Evolutionary conservation across 192 early-diverging fungal species (phyloP), one percentile per base, ranked within the genome.

Genomic region (Coemansia sp.): DNA sequence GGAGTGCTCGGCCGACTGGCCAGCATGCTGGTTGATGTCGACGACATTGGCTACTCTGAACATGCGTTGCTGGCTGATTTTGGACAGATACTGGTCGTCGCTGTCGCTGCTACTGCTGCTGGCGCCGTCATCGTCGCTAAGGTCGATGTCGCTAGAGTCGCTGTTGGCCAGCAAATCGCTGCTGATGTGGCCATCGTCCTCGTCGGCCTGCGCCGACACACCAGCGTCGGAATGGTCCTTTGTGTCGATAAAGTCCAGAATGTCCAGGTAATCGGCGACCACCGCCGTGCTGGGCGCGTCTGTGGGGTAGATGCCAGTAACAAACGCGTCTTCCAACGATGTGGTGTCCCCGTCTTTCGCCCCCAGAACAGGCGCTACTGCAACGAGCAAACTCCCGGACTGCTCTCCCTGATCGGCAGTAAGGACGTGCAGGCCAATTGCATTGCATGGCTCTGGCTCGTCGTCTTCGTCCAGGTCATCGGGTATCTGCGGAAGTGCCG

Each of bases 131-230:
- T 59, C 73, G 9, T 32, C 49, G 36, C 70, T 75, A 59, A 72
- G 67, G 15, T 65, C 62, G 6, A 76, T 64, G 1, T 72, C 69
- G 40, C 64, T 69, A 24, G 70, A 59, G 20, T 67, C 68, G 60
- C 66, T 62, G 70, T 71, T 76, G 51, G 64, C 64, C 7, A 63
- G 57, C 56, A 76, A 45, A 51, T 82, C 79, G 71, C 79, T 82
- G 74, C 79, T 82, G 49, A 76, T 59, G 41, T 82, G 79, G 9
- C 74, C 79, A 17, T 82, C 79, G 27, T 82, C 73, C 29, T 58
- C 41, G 35, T 47, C 65, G 15, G 11, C 37, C 15, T 32, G 12
- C 6, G 6, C 31, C 1, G 22, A 11, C 0, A 40, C 7, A 20
- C 38, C 57, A 10, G 8, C 35, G 14, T 35, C 68, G 0, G 67